Evolutionary conservation across 257 asterid genomes (phyloP).

Genomic region (Lycium ferocissimum): DNA sequence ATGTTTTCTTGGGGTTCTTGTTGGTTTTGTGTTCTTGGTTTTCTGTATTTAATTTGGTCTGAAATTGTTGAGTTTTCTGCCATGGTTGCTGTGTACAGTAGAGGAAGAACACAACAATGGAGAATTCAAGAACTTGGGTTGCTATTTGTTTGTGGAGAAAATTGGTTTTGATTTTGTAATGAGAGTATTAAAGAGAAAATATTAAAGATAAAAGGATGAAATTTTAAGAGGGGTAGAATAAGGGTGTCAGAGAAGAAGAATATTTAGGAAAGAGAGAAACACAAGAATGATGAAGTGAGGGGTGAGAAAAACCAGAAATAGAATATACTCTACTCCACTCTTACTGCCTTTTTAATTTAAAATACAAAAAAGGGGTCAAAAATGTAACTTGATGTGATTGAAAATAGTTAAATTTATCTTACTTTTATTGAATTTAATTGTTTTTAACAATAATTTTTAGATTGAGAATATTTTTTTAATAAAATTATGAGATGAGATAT

Average conservation of each 20-base stretch:
- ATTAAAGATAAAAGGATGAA: background rate
- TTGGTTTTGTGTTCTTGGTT: slow-evolving; percentile 55
- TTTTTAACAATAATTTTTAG: no score
- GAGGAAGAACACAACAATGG: background rate
- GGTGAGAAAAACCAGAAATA: background rate
- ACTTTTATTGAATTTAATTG: no score
- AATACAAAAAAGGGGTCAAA: no score
- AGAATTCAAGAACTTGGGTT: slow-evolving; percentile 20
- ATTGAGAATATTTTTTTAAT: no score
- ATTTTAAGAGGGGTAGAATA: background rate
- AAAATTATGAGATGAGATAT: no score
- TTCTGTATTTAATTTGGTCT: slow-evolving; percentile 54
- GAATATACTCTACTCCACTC: slow-evolving; percentile 1
- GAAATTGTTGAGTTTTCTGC: slow-evolving; percentile 52
- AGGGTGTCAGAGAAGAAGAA: slow-evolving; percentile 17
- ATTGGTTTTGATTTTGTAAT: background rate
- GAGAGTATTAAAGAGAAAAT: background rate
- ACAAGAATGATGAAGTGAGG: slow-evolving; percentile 22
- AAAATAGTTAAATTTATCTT: no score
- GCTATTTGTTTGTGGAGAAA: background rate
- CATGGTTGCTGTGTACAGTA: slow-evolving; percentile 28
- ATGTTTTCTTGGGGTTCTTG: slow-evolving; percentile 44
- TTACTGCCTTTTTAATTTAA: background rate
- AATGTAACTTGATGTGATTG: no score
- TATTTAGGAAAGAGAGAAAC: slow-evolving; percentile 10